Conservation (phyloP, 108 stramenopile species). For the Nitzschia inconspicua region DNA sequence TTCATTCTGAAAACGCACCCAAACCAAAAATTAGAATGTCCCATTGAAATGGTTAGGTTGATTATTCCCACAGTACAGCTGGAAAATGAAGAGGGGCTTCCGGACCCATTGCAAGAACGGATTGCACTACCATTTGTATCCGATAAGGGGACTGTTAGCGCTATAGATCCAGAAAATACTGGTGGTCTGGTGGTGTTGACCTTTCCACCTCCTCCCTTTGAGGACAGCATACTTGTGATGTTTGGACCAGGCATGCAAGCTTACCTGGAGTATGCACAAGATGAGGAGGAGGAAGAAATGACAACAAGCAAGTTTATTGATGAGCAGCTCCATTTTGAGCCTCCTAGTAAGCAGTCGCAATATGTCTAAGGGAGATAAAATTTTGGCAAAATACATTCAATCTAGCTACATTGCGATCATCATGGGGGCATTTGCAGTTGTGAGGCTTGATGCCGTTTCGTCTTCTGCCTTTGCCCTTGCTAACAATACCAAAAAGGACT, state of each 20-base stretch:
- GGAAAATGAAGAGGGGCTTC: constrained; percentile 35
- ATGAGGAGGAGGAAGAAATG: not conserved
- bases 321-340: not conserved
- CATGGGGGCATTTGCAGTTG: too few relatives aligned
- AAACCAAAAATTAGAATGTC: not conserved
- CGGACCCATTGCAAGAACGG: constrained; percentile 31
- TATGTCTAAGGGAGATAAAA: too few relatives aligned
- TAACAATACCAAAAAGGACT: constrained; percentile 48
- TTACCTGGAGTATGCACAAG: constrained; percentile 30
- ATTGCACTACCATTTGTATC: constrained; percentile 29
- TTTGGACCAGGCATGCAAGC: constrained; percentile 39
- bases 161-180: constrained; percentile 4
- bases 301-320: too few relatives aligned
- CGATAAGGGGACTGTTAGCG: constrained; percentile 42
- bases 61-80: constrained; percentile 1
- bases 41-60: not conserved
- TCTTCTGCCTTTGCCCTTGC: constrained; percentile 40
- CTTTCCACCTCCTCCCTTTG: constrained; percentile 27
- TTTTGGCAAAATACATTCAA: too few relatives aligned
- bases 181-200: constrained; percentile 36
- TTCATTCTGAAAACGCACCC: not conserved
- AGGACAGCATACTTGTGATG: constrained; percentile 24
- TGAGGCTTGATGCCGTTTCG: too few relatives aligned
- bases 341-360: too few relatives aligned
- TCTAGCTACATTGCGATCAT: too few relatives aligned